A percentile compares a stretch with the other conserved stretches of the same genome.
phyloP scores from a whole-genome alignment of 352 stramenopile species.

The Pythium coloratum region DNA sequence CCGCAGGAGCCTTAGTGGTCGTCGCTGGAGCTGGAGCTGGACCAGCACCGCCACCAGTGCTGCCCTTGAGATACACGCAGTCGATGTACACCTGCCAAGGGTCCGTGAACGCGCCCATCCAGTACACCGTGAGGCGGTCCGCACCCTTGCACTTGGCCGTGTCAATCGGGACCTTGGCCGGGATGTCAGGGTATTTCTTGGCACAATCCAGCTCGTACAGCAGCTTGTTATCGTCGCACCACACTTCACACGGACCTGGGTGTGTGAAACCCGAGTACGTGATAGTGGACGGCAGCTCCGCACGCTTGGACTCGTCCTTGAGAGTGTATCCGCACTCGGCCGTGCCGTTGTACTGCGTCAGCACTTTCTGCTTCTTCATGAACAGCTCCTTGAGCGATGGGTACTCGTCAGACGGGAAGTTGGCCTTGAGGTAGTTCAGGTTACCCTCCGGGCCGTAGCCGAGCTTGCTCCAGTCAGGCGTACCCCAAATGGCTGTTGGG shows the following conservation, averaged over 20 bases:
- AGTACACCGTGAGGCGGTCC: constrained; percentile 51
- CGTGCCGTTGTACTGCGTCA: constrained; percentile 22
- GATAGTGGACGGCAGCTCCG: constrained; percentile 35
- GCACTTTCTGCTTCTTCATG: constrained; percentile 42
- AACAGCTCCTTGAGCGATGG: constrained; percentile 43
- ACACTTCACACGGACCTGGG: constrained; percentile 56
- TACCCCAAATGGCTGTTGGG: constrained; percentile 35
- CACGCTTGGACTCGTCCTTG: constrained; percentile 37
- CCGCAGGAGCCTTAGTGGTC: neutral
- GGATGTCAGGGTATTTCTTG: constrained; percentile 29
- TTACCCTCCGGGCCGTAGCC: constrained; percentile 40
- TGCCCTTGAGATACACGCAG: constrained; percentile 44
- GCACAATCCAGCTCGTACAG: constrained; percentile 49
- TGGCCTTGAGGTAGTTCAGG: constrained; percentile 40
- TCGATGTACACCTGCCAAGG: constrained; percentile 70
- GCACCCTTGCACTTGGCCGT: constrained; percentile 39
- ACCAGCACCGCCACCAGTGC: constrained; percentile 11
- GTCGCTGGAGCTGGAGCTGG: neutral
- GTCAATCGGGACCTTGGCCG: constrained; percentile 42
- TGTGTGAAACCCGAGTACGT: constrained; percentile 54
- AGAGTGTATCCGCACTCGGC: constrained; percentile 39
- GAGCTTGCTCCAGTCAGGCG: constrained; percentile 35
- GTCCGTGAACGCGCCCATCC: constrained; percentile 45
- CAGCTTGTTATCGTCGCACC: constrained; percentile 54
- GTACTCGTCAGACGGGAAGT: constrained; percentile 35